These are phyloP conservation scores for Apiospora sp. DNA, from an alignment of 2,329 filamentous ascomycete species.

Conservation along the genomic window DNA sequence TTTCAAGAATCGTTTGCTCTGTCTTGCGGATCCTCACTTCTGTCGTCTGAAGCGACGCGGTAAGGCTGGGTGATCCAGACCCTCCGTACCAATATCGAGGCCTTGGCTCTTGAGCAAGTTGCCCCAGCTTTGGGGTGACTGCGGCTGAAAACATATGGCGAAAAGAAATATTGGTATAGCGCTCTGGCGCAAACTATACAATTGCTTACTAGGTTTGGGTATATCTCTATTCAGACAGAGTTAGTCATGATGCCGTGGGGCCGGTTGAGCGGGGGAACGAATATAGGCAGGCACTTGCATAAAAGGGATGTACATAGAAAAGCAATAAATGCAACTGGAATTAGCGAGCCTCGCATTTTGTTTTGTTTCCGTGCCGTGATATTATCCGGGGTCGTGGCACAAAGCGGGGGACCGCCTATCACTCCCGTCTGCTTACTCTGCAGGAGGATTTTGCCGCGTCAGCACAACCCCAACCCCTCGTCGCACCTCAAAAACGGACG, in stretches of 20 bases:
- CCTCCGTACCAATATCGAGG: background rate
- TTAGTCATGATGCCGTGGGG: background rate
- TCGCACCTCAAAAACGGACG: background rate
- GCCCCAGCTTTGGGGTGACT: background rate
- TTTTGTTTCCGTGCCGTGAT: background rate
- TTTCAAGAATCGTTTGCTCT: background rate
- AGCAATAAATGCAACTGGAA: background rate
- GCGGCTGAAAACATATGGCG: background rate
- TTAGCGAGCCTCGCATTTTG: background rate
- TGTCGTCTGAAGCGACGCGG: background rate
- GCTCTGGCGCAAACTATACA: background rate
- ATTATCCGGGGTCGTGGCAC: background rate
- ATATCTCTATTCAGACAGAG: background rate
- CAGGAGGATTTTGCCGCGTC: background rate
- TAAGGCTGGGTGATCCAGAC: background rate
- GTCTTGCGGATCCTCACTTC: background rate
- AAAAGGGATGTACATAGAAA: background rate
- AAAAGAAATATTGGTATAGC: background rate
- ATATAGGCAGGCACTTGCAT: background rate
- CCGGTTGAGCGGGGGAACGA: too few relatives aligned
- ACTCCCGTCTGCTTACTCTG: background rate
- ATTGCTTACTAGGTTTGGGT: background rate
- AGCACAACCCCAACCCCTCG: background rate
- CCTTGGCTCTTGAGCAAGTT: too few relatives aligned
- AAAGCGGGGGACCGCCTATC: background rate